A percentile compares a stretch with the other conserved stretches of the same genome.
Evolutionary conservation across 2,329 filamentous ascomycete genomes (phyloP).

Genomic region (Epichloe uncinata): DNA sequence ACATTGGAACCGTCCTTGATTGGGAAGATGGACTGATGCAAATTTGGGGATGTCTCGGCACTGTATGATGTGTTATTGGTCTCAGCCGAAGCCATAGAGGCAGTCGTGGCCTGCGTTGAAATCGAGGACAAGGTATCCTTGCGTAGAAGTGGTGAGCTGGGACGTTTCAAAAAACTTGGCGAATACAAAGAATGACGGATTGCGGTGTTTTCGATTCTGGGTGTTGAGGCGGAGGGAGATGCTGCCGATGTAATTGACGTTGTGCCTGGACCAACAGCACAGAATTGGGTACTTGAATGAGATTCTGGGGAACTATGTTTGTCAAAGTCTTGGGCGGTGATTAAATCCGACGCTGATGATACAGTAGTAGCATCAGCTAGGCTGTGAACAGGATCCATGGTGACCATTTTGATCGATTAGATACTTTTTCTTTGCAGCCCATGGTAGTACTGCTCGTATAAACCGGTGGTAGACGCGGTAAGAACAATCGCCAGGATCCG

Average conservation of each 20-base stretch:
- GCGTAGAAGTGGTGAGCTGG: constrained; percentile 20
- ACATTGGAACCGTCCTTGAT: constrained; percentile 41
- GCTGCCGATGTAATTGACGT: constrained; percentile 14
- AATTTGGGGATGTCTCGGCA: constrained; percentile 37
- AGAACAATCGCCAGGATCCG: too few species aligned
- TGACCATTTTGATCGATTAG: too few species aligned
- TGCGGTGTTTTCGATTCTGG: constrained; percentile 5
- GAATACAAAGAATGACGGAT: constrained; percentile 7
- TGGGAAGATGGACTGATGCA: constrained; percentile 40
- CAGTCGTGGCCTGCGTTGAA: constrained; percentile 36
- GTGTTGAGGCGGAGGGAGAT: constrained; percentile 9
- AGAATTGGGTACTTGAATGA: neutral
- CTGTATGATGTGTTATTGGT: constrained; percentile 38
- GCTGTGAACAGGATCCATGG: too few species aligned
- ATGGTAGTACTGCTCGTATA: too few species aligned
- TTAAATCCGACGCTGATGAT: too few species aligned
- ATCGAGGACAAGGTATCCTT: constrained; percentile 42
- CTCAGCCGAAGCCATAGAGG: constrained; percentile 29
- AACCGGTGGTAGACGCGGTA: too few species aligned
- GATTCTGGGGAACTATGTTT: neutral
- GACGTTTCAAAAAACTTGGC: constrained; percentile 8
- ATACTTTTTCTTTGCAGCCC: too few species aligned
- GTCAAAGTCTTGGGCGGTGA: too few species aligned
- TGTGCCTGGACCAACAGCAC: constrained; percentile 7
- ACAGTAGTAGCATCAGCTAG: too few species aligned